Base-by-base conservation (phyloP, 2,329 filamentous ascomycete species). In the Rhexocercosporidium sp. region DNA sequence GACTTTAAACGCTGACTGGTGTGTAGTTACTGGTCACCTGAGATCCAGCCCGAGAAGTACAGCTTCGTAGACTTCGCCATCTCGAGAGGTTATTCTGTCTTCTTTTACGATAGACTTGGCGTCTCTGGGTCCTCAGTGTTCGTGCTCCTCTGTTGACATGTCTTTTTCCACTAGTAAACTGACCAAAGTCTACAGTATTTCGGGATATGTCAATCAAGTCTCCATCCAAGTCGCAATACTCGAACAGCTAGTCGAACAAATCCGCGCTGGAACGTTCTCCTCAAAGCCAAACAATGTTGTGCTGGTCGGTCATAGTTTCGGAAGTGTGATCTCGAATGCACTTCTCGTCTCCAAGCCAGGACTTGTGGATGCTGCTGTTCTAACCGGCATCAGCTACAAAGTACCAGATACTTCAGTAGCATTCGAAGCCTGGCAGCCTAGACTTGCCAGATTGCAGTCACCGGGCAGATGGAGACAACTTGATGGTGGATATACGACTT, bases 291-390 rank as follows among this genome's bases (percentile, higher is more conserved):
- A 66, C 16, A 82, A 84, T 72, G 78, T 87, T 20, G 79, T 88
- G 16, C 88, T 90, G 73, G 80, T 89, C 18, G 89, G 88, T 18
- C 88, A 91, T 79, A 88, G 85, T 0, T 90, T 88, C 71, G 88
- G 89, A 41, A 87, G 86, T 0, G 77, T 83, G 11, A 84, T 87
- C 71, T 85, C 82, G 3, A 88, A 86, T 77, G 82, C 78, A 59
- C 79, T 90, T 27, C 82, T 85, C 9, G 80, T 81, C 46, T 74
- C 79, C 64, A 78, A 86, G 71, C 86, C 86, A 1, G 73, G 80
- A 64, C 79, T 85, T 64, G 86, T 83, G 41, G 83, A 90, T 69
- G 86, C 83, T 16, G 34, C 47, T 16, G 31, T 68, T 20, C 46
- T 70, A 8, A 59, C 80, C 89, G 56, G 68, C 29, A 68, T 66